Conservation (phyloP, 768 basidiomycete genomes). For the Collybia sordida region DNA sequence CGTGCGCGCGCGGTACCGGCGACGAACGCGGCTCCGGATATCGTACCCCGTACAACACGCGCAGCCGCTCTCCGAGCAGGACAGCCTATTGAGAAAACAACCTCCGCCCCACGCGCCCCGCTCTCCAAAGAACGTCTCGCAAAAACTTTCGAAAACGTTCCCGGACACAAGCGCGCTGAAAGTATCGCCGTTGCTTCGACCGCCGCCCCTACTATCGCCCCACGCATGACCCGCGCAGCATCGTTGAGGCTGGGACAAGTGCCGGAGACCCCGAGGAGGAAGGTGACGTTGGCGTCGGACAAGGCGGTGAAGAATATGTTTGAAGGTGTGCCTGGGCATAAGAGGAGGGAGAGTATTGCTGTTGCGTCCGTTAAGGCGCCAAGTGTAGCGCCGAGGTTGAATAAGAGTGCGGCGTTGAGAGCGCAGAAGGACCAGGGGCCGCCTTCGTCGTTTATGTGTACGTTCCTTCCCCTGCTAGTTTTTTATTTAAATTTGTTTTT, state of each 20-base stretch:
- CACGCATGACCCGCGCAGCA: slow-evolving; percentile 76
- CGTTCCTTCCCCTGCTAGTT: slow-evolving; percentile 25
- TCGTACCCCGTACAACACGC: slow-evolving; percentile 74
- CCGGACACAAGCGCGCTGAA: slow-evolving; percentile 75
- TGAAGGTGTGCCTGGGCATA: slow-evolving; percentile 84
- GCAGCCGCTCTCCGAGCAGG: slow-evolving; percentile 76
- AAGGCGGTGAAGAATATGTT: slow-evolving; percentile 51
- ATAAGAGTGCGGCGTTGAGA: slow-evolving; percentile 76
- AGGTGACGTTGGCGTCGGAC: slow-evolving; percentile 33
- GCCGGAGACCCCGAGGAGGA: slow-evolving; percentile 38
- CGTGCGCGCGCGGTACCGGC: slow-evolving; percentile 67
- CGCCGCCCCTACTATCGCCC: slow-evolving; percentile 67
- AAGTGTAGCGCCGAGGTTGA: slow-evolving; percentile 65
- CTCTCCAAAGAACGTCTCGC: slow-evolving; percentile 60
- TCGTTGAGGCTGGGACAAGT: slow-evolving; percentile 60
- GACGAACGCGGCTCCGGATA: slow-evolving; percentile 62
- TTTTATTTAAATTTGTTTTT: slow-evolving; percentile 3
- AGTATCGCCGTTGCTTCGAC: slow-evolving; percentile 75
- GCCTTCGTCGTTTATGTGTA: slow-evolving; percentile 72
- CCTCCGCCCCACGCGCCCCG: slow-evolving; percentile 46
- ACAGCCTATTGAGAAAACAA: slow-evolving; percentile 41
- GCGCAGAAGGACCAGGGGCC: slow-evolving; percentile 59
- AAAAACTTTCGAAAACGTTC: slow-evolving; percentile 73
- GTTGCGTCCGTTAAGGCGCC: slow-evolving; percentile 72
- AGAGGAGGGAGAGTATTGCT: slow-evolving; percentile 70